Base-by-base conservation (phyloP, 306 rosid species). In the Cicer arietinum region DNA sequence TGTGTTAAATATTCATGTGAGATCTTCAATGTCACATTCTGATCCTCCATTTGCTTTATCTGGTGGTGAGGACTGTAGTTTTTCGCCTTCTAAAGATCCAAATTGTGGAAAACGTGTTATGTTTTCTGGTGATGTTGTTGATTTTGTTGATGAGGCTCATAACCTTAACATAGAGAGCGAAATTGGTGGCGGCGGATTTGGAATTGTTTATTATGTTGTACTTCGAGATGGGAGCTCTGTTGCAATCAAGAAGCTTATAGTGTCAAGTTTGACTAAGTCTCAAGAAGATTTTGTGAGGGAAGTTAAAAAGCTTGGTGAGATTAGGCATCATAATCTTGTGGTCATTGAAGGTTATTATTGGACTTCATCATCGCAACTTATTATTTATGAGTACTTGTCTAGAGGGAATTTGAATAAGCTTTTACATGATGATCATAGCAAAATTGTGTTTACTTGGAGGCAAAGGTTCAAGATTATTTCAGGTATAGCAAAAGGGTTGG, bases 121-220 rank as follows among this genome's bases (percentile, higher is more conserved):
- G 95, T 90, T 94, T 84, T 86, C 92, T 30, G 95, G 99, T 11
- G 93, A 90, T 56, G 90, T 89, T 42, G 91, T 91, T 43, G 93
- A 88, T 30, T 87, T 91, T 81, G 81, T 77, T 52, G 84, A 86
- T 47, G 97, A 96, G 6, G 77, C 90, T 2, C 89, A 88, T 62
- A 84, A 89, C 62, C 88, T 94, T 48, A 88, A 90, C 78, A 90
- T 92, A 84, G 97, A 90, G 22, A 85, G 78, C 42, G 96, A 92
- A 78, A 84, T 94, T 6, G 99, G 99, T 37, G 93, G 97, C 2
- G 99, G 97, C 11, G 99, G 99, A 59, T 94, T 94, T 77, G 97
- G 99, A 79, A 85, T 86, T 58, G 97, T 94, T 46, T 92, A 90
- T 84, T 79, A 71, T 72, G 79, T 91, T 10, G 84, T 75, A 67